Conservation (phyloP, 2,329 filamentous ascomycete species). For the Phialemoniopsis sp. region DNA sequence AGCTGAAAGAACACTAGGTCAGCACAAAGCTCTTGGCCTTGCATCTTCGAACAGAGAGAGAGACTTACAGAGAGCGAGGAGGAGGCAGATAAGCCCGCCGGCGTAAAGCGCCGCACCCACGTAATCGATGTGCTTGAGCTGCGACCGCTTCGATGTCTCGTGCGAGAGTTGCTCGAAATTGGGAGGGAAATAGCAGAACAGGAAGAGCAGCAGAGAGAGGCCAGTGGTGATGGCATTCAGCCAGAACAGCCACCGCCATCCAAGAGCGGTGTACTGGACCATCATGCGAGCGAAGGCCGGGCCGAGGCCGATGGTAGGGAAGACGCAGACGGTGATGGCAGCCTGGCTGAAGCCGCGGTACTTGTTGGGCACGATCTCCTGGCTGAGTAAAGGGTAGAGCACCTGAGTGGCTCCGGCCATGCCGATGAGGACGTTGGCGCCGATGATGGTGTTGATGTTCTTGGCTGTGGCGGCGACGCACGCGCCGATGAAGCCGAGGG, state of each 20-base stretch:
- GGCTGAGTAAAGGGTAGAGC: constrained; percentile 1
- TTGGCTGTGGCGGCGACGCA: constrained; percentile 1
- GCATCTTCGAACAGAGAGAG: too few species aligned
- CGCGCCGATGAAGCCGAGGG: constrained; percentile 3
- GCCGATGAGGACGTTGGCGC: constrained; percentile 3
- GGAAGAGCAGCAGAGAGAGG: constrained; percentile 2
- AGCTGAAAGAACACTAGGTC: not conserved
- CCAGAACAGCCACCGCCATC: constrained; percentile 4
- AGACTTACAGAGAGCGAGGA: constrained; percentile 1
- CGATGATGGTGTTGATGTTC: constrained; percentile 4
- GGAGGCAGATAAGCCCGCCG: not conserved
- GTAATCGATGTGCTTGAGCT: constrained; percentile 3
- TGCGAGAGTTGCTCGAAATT: constrained; percentile 1
- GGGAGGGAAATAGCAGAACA: constrained; percentile 4
- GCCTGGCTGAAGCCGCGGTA: constrained; percentile 6
- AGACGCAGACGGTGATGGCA: constrained; percentile 10
- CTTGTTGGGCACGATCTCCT: constrained; percentile 6
- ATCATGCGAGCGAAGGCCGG: constrained; percentile 9
- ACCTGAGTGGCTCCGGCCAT: constrained; percentile 4
- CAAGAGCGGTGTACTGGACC: constrained; percentile 3
- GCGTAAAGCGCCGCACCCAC: constrained; percentile 1
- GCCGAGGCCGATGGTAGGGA: constrained; percentile 8
- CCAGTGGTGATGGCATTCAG: constrained; percentile 1
- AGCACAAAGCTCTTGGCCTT: too few species aligned
- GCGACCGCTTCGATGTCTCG: not conserved